Conservation (phyloP, 2,329 filamentous ascomycete genomes). For the Seiridium cupressi region DNA sequence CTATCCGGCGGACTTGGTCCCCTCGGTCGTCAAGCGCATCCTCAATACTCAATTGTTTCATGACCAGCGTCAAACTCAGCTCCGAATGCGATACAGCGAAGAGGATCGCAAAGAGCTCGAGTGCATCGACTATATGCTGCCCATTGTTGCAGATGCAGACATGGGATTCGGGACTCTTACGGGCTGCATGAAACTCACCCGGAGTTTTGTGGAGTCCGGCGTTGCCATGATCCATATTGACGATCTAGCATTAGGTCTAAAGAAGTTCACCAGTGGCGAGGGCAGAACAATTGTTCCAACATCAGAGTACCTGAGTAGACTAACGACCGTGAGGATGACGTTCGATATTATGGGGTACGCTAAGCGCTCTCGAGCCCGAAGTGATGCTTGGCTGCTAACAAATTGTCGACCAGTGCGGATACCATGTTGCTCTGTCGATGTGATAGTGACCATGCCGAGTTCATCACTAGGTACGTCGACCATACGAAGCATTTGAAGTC, state of each 20-base stretch:
- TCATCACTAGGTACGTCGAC: conserved; percentile 26
- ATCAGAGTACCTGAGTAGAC: conserved; percentile 32
- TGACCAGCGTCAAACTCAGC: conserved; percentile 11
- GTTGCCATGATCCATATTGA: conserved; percentile 42
- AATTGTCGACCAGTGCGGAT: conserved; percentile 21
- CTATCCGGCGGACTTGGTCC: conserved; percentile 13
- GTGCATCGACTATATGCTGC: conserved; percentile 35
- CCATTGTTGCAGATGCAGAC: conserved; percentile 39
- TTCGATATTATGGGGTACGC: conserved; percentile 35
- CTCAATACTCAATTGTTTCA: conserved; percentile 14
- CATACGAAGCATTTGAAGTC: no score
- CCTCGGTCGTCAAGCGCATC: conserved; percentile 11
- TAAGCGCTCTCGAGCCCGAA: neutral
- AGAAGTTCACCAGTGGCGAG: conserved; percentile 40
- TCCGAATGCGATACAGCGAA: conserved; percentile 8
- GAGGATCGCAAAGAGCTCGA: conserved; percentile 30
- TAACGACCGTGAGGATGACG: conserved; percentile 35
- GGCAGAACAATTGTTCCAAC: conserved; percentile 38
- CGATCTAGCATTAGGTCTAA: conserved; percentile 39
- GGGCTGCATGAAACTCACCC: conserved; percentile 36
- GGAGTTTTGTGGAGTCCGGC: conserved; percentile 36
- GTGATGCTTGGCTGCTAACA: neutral
- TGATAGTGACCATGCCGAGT: conserved; percentile 35
- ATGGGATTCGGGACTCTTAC: conserved; percentile 41
- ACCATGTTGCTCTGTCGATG: conserved; percentile 36